Percentiles rank a stretch among this genome's conserved stretches.
phyloP scores from a whole-genome alignment of 495 filamentous ascomycete species.

The Astrothelium macrocarpum region DNA sequence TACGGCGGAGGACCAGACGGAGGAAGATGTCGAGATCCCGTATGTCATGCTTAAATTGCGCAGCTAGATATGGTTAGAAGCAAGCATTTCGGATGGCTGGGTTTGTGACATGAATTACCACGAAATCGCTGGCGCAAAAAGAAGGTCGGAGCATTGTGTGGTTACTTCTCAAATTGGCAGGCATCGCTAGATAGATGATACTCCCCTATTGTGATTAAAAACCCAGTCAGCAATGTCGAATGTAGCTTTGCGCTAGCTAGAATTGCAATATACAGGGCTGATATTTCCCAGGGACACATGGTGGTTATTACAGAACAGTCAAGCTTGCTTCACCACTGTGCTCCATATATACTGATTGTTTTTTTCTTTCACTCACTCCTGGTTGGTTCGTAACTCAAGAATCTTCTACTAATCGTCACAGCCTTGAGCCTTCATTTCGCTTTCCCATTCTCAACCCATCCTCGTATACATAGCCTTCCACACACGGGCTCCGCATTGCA shows the following conservation, averaged over 20 bases:
- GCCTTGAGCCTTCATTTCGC: background rate
- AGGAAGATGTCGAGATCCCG: constrained; percentile 94
- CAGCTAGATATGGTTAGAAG: constrained; percentile 20
- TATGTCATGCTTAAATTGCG: constrained; percentile 81
- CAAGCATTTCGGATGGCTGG: background rate
- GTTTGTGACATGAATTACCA: background rate
- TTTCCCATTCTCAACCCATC: background rate
- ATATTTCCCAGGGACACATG: no score
- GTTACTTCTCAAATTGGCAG: background rate
- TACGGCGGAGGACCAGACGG: constrained; percentile 78
- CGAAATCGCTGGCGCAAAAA: background rate
- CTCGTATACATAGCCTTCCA: background rate
- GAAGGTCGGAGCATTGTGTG: background rate
- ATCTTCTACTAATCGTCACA: background rate
- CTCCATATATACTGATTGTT: background rate
- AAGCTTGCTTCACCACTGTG: background rate
- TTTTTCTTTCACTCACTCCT: background rate
- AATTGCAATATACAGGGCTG: no score
- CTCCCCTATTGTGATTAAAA: background rate
- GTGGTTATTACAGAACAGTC: background rate
- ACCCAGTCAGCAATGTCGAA: background rate
- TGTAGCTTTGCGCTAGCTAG: background rate
- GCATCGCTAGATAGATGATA: background rate
- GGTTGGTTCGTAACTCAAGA: background rate
- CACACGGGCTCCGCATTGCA: background rate